phyloP scores from a whole-genome alignment of 1,139 yeast species.

The Waltiozyma sp. region DNA sequence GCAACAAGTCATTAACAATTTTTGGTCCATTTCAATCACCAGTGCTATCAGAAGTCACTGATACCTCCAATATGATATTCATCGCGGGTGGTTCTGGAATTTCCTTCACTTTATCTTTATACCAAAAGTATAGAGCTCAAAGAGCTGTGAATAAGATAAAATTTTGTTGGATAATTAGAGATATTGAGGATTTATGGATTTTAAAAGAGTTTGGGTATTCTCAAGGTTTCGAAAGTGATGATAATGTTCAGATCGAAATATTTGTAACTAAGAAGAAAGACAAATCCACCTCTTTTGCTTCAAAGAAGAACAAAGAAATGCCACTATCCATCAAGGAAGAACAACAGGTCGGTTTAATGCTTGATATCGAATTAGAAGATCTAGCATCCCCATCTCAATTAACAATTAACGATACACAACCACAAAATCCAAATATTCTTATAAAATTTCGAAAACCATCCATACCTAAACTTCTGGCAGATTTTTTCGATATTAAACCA shows the following conservation, averaged over 20 bases:
- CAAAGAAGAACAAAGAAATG: background rate
- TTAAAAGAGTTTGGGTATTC: conserved; percentile 44
- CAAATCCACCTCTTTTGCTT: background rate
- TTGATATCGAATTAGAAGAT: background rate
- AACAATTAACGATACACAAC: too few species aligned
- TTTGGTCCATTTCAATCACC: conserved; percentile 66
- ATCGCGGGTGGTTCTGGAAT: conserved; percentile 86
- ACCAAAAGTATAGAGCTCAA: conserved; percentile 17
- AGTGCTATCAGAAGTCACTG: conserved; percentile 21
- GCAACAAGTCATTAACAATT: conserved; percentile 42
- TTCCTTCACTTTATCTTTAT: conserved; percentile 69
- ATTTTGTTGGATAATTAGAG: conserved; percentile 79
- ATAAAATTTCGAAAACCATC: background rate
- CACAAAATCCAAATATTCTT: background rate
- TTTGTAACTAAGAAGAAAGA: conserved; percentile 36
- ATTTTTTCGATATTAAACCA: background rate
- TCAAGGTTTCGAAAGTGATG: background rate
- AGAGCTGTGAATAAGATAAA: conserved; percentile 49
- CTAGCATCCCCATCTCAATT: background rate
- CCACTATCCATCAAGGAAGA: background rate
- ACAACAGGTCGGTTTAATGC: background rate
- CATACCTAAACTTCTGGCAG: background rate
- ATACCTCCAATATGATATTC: conserved; percentile 44
- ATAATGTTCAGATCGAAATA: conserved; percentile 38
- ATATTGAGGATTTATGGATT: conserved; percentile 59